A percentile compares a stretch with the other conserved stretches of the same genome.
Conservation (phyloP, 169 alveolate species). For the Cryptosporidium sp. region DNA sequence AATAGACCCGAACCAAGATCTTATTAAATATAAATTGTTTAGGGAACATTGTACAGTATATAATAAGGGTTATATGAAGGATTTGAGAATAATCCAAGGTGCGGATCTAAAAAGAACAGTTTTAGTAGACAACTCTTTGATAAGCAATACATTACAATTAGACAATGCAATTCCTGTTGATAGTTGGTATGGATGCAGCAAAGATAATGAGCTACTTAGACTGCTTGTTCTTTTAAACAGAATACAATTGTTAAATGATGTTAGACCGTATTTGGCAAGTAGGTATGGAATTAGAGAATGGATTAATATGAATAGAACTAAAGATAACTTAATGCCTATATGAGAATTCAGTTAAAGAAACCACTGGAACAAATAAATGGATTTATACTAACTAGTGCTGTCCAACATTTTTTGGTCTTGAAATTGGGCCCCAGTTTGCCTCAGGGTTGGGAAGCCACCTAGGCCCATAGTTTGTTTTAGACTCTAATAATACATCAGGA, state of each 20-base stretch:
- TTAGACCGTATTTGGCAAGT: conserved; percentile 67
- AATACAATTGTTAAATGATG: conserved; percentile 33
- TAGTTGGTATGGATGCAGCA: conserved; percentile 84
- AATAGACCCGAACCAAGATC: conserved; percentile 77
- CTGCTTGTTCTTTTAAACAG: conserved; percentile 76
- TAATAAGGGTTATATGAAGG: conserved; percentile 83
- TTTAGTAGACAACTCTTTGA: conserved; percentile 86
- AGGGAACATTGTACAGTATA: conserved; percentile 81
- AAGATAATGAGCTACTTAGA: conserved; percentile 83
- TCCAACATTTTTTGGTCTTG: conserved; percentile 19
- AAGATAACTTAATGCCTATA: conserved; percentile 44
- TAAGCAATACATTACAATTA: conserved; percentile 81
- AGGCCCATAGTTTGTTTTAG: conserved; percentile 33
- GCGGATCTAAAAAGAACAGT: conserved; percentile 82
- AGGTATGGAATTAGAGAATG: conserved; percentile 71
- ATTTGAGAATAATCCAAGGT: conserved; percentile 80
- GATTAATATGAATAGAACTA: conserved; percentile 50
- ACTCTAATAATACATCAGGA: conserved; percentile 39
- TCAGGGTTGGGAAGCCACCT: conserved; percentile 86
- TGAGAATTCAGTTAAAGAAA: not conserved
- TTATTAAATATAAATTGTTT: conserved; percentile 78
- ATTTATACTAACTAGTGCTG: not conserved
- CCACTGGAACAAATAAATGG: not conserved
- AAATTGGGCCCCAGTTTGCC: conserved; percentile 88
- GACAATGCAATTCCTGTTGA: conserved; percentile 88